Conservation (phyloP, 2,329 filamentous ascomycete species). For the Echinosphaeria canescens region DNA sequence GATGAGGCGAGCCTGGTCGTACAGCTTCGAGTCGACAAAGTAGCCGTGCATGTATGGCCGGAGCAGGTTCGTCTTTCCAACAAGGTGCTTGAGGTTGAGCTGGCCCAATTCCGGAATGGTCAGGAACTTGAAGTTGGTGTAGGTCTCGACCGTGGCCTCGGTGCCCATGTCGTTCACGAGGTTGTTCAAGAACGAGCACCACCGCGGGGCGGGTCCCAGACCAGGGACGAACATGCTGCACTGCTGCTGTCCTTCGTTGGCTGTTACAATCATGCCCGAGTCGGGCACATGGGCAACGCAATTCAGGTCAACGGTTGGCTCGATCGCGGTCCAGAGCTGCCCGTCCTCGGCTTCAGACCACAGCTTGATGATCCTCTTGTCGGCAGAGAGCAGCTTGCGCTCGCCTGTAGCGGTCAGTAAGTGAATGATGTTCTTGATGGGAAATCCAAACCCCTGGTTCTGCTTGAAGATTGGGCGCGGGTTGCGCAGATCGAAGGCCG, state of each 20-base stretch:
- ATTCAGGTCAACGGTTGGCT: slow-evolving; percentile 88
- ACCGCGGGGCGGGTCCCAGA: slow-evolving; percentile 77
- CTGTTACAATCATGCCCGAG: slow-evolving; percentile 86
- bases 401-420: slow-evolving; percentile 52
- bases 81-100: slow-evolving; percentile 69
- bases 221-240: slow-evolving; percentile 61
- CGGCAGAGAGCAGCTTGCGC: slow-evolving; percentile 76
- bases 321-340: slow-evolving; percentile 83
- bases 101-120: slow-evolving; percentile 69
- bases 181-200: slow-evolving; percentile 94
- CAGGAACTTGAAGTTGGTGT: slow-evolving; percentile 73
- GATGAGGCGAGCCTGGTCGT: slow-evolving; percentile 86
- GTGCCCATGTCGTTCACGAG: slow-evolving; percentile 98
- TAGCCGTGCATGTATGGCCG: slow-evolving; percentile 98
- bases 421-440: slow-evolving; percentile 66
- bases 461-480: slow-evolving; percentile 73
- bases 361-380: slow-evolving; percentile 93
- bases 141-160: slow-evolving; percentile 32
- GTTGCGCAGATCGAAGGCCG: slow-evolving; percentile 81
- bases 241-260: slow-evolving; percentile 76
- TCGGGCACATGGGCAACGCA: slow-evolving; percentile 83
- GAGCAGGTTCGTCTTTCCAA: slow-evolving; percentile 76
- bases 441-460: slow-evolving; percentile 88
- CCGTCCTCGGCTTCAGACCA: slow-evolving; percentile 83
- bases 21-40: slow-evolving; percentile 87